Base-by-base conservation (phyloP, 2,329 filamentous ascomycete species). In the Whalleya microplaca region DNA sequence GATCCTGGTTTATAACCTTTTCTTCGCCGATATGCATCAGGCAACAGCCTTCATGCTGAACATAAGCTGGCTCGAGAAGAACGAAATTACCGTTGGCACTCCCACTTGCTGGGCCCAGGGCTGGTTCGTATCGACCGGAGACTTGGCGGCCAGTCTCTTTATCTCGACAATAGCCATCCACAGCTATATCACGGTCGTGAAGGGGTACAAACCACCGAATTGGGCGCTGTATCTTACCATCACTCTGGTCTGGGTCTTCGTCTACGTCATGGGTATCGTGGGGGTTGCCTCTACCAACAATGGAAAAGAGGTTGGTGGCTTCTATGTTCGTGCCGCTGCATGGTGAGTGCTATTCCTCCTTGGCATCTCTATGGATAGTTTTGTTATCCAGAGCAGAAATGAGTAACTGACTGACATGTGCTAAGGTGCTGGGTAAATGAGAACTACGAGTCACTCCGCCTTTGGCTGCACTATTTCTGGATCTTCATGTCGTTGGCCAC, bases 21-120 rank as follows among this genome's bases (percentile, higher is more conserved):
- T 91, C 4, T 72, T 88, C 20, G 87, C 88, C 56, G 88, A 91
- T 64, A 79, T 89, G 53, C 84, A 87, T 65, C 88, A 90, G 65
- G 79, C 84, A 7, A 69, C 84, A 0, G 84, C 85, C 3, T 91
- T 90, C 66, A 65, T 87, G 43, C 75, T 90, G 47, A 89, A 86
- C 58, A 79, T 80, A 3, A 74, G 80, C 37, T 88, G 87, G 81
- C 74, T 89, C 4, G 69, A 72, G 1, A 69, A 75, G 14, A 76
- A 87, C 67, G 76, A 74, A 0, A 80, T 90, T 16, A 65, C 79
- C 1, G 83, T 86, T 1, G 78, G 78, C 2, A 80, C 79, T 0
- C 63, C 76, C 1, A 75, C 81, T 5, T 91, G 88, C 72, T 82
- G 76, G 65, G 80, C 80, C 0, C 88, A 91, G 70, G 88, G 86